Conservation (phyloP, 108 stramenopile genomes). For the Epithemia pelagica region DNA sequence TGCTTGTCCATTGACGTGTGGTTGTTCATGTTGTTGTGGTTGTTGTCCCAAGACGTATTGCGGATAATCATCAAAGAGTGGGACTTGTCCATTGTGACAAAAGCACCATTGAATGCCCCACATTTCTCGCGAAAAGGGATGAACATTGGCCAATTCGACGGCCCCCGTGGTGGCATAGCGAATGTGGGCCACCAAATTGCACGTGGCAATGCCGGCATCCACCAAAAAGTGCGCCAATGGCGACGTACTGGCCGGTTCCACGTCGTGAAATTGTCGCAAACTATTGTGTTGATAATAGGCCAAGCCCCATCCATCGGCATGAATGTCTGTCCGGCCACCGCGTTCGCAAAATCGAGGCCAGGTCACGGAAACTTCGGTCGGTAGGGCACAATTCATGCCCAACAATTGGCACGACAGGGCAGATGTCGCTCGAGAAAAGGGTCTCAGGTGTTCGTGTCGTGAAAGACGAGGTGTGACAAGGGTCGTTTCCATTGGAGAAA, state of each 20-base stretch:
- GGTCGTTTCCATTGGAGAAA: too few species aligned
- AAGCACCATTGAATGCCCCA: slow-evolving; percentile 55
- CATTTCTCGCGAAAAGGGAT: slow-evolving; percentile 75
- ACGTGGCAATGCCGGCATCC: slow-evolving; percentile 37
- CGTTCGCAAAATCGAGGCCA: slow-evolving; percentile 74
- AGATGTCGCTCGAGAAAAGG: too few species aligned
- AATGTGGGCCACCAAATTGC: slow-evolving; percentile 82
- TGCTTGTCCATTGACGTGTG: background rate
- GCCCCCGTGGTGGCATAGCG: slow-evolving; percentile 77
- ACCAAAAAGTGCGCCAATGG: slow-evolving; percentile 62
- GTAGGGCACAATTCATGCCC: slow-evolving; percentile 66
- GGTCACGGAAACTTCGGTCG: slow-evolving; percentile 77
- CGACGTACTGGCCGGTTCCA: slow-evolving; percentile 43
- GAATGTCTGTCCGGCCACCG: slow-evolving; percentile 79
- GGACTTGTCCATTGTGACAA: slow-evolving; percentile 84
- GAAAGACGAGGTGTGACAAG: too few species aligned
- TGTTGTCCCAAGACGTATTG: background rate
- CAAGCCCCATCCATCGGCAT: slow-evolving; percentile 85
- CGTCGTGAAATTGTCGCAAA: slow-evolving; percentile 61
- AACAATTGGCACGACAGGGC: slow-evolving; percentile 65
- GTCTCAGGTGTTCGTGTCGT: too few species aligned
- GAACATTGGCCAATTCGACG: slow-evolving; percentile 71
- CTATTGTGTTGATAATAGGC: slow-evolving; percentile 48
- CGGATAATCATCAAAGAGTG: slow-evolving; percentile 22
- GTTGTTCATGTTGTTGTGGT: background rate